Evolutionary conservation across 768 basidiomycete genomes (phyloP).

Genomic region (Galerina sulciceps): DNA sequence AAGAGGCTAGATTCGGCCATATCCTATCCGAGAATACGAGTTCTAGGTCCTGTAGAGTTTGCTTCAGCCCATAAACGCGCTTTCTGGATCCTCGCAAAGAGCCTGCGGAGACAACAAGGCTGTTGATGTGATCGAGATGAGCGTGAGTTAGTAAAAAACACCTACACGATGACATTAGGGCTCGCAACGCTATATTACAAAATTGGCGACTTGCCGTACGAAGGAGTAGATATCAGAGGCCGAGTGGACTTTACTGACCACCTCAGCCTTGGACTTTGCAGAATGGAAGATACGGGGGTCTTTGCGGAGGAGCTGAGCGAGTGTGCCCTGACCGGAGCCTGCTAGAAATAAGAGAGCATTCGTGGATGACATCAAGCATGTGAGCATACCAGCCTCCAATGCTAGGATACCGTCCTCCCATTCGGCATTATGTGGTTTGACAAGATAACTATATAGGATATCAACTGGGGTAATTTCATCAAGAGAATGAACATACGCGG

Average conservation of each 20-base stretch:
- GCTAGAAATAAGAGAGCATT: conserved; percentile 4
- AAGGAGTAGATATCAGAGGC: conserved; percentile 59
- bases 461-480: conserved; percentile 11
- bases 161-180: conserved; percentile 39
- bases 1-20: conserved; percentile 87
- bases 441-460: conserved; percentile 67
- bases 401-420: conserved; percentile 88
- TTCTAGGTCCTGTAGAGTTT: conserved; percentile 71
- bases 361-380: background rate
- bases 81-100: conserved; percentile 66
- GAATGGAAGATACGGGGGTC: conserved; percentile 58
- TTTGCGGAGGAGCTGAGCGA: conserved; percentile 61
- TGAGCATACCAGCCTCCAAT: conserved; percentile 80
- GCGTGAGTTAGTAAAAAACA: conserved; percentile 88
- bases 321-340: conserved; percentile 89
- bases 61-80: conserved; percentile 61
- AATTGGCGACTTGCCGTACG: conserved; percentile 42
- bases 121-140: conserved; percentile 88
- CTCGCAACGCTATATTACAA: conserved; percentile 2
- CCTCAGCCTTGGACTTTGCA: conserved; percentile 19
- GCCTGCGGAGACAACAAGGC: conserved; percentile 84
- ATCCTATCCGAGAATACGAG: conserved; percentile 75
- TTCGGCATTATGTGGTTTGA: conserved; percentile 66
- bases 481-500: conserved; percentile 59
- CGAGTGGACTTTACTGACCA: conserved; percentile 31